These are phyloP conservation scores for Phytopythium sindhum DNA, from an alignment of 352 stramenopile genomes.

Conservation along the genomic window DNA sequence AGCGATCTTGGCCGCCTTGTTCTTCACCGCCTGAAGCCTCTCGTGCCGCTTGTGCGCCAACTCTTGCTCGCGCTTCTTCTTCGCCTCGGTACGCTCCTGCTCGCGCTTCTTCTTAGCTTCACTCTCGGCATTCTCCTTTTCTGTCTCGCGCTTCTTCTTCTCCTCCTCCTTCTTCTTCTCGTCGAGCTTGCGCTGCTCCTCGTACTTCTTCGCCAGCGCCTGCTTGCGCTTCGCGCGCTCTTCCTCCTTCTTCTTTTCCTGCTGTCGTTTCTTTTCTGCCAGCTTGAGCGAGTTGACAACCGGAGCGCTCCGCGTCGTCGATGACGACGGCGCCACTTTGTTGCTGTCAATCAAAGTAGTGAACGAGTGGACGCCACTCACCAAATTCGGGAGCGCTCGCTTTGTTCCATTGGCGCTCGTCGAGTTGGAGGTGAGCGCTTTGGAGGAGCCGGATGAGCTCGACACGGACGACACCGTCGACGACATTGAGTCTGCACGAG, in stretches of 20 bases:
- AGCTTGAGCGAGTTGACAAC: constrained; percentile 70
- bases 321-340: constrained; percentile 18
- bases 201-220: constrained; percentile 62
- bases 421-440: background rate
- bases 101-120: constrained; percentile 49
- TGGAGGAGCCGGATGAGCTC: constrained; percentile 21
- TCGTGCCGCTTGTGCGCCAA: constrained; percentile 44
- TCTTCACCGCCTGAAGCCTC: constrained; percentile 61
- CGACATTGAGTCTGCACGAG: constrained; percentile 38
- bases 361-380: constrained; percentile 74
- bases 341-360: constrained; percentile 66
- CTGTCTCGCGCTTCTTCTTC: constrained; percentile 47
- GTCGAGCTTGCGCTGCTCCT: constrained; percentile 56
- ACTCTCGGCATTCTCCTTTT: constrained; percentile 63
- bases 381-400: constrained; percentile 39
- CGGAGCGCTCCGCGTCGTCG: constrained; percentile 37
- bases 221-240: constrained; percentile 66
- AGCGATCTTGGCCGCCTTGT: constrained; percentile 60
- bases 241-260: constrained; percentile 64
- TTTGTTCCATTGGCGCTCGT: background rate
- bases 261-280: constrained; percentile 56
- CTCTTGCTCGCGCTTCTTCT: constrained; percentile 49
- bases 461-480: constrained; percentile 58
- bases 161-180: constrained; percentile 75
- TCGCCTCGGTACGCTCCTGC: constrained; percentile 59